Evolutionary conservation across 805 yeast species (phyloP).

Genomic region (Ogataea pignaliae): DNA sequence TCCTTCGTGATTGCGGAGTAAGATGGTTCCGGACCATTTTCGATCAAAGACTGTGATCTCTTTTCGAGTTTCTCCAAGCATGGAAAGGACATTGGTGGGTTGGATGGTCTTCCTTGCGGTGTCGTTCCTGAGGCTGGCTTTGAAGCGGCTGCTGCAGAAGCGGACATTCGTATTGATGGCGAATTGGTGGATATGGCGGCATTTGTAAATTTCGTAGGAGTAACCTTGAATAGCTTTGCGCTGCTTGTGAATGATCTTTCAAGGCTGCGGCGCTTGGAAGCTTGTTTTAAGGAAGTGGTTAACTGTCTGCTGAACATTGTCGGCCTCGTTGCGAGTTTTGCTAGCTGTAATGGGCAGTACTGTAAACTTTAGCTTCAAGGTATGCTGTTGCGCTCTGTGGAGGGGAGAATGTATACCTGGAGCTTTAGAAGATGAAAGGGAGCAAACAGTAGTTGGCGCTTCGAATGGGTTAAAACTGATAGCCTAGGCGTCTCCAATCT

Average conservation of each 20-base stretch:
- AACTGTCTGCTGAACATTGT: no score
- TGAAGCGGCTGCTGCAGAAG: conserved; percentile 2
- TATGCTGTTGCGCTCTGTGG: no score
- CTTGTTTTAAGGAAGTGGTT: no score
- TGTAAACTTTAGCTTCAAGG: no score
- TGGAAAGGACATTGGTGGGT: conserved; percentile 74
- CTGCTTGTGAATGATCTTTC: conserved; percentile 1
- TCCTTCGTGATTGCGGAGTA: conserved; percentile 61
- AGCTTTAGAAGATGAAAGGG: no score
- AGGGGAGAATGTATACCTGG: no score
- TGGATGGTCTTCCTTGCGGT: conserved; percentile 33
- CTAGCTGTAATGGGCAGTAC: no score
- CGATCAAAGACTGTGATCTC: conserved; percentile 41
- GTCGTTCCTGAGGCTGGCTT: conserved; percentile 2
- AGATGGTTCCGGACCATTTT: conserved; percentile 81
- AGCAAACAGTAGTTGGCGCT: no score
- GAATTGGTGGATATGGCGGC: conserved; percentile 7
- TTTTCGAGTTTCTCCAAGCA: conserved; percentile 76
- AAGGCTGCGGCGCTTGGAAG: no score
- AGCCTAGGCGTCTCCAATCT: no score
- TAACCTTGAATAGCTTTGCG: conserved; percentile 7
- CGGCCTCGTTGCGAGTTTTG: no score
- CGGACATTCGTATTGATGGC: background rate
- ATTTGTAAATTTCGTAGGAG: conserved; percentile 10
- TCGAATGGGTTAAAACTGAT: no score